Evolutionary conservation across 768 basidiomycete species (phyloP).

Genomic region (Tricholoma bakamatsutake): DNA sequence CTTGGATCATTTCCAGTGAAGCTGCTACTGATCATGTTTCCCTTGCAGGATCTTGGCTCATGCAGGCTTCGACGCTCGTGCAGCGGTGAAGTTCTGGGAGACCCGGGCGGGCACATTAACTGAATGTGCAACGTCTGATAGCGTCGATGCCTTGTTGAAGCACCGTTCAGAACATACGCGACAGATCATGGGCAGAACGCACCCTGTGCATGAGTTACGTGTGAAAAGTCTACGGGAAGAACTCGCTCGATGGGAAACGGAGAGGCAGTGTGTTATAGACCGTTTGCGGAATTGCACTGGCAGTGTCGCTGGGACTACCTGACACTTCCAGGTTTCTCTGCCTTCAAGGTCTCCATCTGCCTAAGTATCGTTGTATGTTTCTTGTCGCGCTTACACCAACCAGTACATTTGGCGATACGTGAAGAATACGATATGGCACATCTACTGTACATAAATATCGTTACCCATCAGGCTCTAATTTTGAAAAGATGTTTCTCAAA

Average conservation of each 20-base stretch:
- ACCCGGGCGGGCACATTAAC: slow-evolving; percentile 36
- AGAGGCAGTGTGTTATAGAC: slow-evolving; percentile 28
- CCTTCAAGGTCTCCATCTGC: not conserved
- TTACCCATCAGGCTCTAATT: too few relatives aligned
- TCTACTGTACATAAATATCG: too few relatives aligned
- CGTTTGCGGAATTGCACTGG: not conserved
- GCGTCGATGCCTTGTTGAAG: slow-evolving; percentile 12
- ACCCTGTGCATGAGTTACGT: slow-evolving; percentile 66
- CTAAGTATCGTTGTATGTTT: not conserved
- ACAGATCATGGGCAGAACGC: slow-evolving; percentile 49
- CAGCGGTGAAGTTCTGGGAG: slow-evolving; percentile 83
- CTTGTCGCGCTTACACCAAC: not conserved
- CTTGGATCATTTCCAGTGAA: not conserved
- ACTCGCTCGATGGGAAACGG: slow-evolving; percentile 64
- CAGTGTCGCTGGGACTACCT: not conserved
- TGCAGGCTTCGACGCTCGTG: slow-evolving; percentile 84
- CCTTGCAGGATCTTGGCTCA: slow-evolving; percentile 74
- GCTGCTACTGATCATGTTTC: slow-evolving; percentile 3
- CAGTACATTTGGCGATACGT: too few relatives aligned
- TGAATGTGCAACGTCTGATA: slow-evolving; percentile 37
- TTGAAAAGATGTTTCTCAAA: not conserved
- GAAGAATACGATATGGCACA: too few relatives aligned
- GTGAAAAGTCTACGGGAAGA: slow-evolving; percentile 58
- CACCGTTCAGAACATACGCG: slow-evolving; percentile 25
- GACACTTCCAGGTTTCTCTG: not conserved